Evolutionary conservation across 495 filamentous ascomycete genomes (phyloP).

Genomic region (Apiosordaria backusii): DNA sequence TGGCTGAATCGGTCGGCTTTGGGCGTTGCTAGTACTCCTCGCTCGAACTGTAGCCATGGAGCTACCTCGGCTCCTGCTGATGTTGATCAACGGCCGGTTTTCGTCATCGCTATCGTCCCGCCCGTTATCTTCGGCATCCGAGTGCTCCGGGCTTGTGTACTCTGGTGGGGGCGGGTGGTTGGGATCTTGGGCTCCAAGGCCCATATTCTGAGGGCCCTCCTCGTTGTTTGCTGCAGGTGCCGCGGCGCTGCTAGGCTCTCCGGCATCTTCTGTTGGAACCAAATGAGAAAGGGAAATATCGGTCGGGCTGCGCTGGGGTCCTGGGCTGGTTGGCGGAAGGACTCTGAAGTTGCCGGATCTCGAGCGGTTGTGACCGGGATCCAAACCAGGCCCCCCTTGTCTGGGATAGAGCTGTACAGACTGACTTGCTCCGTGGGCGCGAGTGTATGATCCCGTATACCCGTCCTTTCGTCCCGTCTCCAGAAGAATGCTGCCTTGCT

Average conservation of each 20-base stretch:
- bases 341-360: constrained; percentile 61
- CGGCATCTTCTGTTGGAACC: constrained; percentile 68
- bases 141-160: constrained; percentile 66
- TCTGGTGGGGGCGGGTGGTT: constrained; percentile 62
- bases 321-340: constrained; percentile 75
- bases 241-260: constrained; percentile 65
- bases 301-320: constrained; percentile 86
- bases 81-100: constrained; percentile 36
- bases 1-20: constrained; percentile 3
- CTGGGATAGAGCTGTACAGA: constrained; percentile 41
- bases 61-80: constrained; percentile 39
- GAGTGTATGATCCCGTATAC: constrained; percentile 58
- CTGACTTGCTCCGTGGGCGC: constrained; percentile 47
- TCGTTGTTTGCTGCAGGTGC: constrained; percentile 33
- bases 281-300: constrained; percentile 87
- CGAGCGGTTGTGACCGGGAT: constrained; percentile 49
- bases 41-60: constrained; percentile 43
- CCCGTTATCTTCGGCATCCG: constrained; percentile 42
- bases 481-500: constrained; percentile 91
- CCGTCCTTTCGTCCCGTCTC: constrained; percentile 69
- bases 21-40: constrained; percentile 21
- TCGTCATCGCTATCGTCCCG: constrained; percentile 50
- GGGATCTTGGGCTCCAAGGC: constrained; percentile 32
- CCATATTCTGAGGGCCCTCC: constrained; percentile 35
- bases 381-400: constrained; percentile 28